A percentile compares a stretch with the other conserved stretches of the same genome.
phyloP scores from a whole-genome alignment of 805 yeast species.

The Yamadazyma insecticola region DNA sequence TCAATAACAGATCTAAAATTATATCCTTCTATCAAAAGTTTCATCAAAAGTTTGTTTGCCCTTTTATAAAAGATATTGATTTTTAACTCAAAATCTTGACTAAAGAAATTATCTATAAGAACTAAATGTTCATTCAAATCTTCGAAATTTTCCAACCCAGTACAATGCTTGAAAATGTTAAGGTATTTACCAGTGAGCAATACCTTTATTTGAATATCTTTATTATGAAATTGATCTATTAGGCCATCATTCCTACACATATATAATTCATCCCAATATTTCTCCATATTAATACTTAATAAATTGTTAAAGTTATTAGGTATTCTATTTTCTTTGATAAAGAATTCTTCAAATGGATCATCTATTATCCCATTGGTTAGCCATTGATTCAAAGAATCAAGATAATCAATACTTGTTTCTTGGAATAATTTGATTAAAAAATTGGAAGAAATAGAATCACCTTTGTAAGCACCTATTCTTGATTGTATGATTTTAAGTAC shows the following conservation, averaged over 20 bases:
- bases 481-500: slow-evolving; percentile 59
- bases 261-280: slow-evolving; percentile 72
- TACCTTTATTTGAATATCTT: slow-evolving; percentile 56
- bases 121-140: slow-evolving; percentile 19
- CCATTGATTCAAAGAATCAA: slow-evolving; percentile 75
- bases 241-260: slow-evolving; percentile 71
- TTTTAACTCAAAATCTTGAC: slow-evolving; percentile 47
- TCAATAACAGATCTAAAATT: slow-evolving; percentile 44
- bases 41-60: slow-evolving; percentile 60
- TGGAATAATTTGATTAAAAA: slow-evolving; percentile 53
- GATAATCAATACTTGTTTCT: slow-evolving; percentile 58
- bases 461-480: slow-evolving; percentile 53
- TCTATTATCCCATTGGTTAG: slow-evolving; percentile 63
- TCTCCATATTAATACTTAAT: slow-evolving; percentile 44
- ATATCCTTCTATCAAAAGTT: slow-evolving; percentile 58
- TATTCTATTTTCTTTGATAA: slow-evolving; percentile 48
- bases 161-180: slow-evolving; percentile 62
- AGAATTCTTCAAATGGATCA: slow-evolving; percentile 81
- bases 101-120: slow-evolving; percentile 26
- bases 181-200: slow-evolving; percentile 81
- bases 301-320: slow-evolving; percentile 24
- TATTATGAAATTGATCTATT: slow-evolving; percentile 56
- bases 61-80: slow-evolving; percentile 58
- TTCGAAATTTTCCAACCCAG: slow-evolving; percentile 40
- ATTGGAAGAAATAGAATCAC: slow-evolving; percentile 54